Base-by-base conservation (phyloP, 192 early-diverging fungal species). In the Coemansia sp. region DNA sequence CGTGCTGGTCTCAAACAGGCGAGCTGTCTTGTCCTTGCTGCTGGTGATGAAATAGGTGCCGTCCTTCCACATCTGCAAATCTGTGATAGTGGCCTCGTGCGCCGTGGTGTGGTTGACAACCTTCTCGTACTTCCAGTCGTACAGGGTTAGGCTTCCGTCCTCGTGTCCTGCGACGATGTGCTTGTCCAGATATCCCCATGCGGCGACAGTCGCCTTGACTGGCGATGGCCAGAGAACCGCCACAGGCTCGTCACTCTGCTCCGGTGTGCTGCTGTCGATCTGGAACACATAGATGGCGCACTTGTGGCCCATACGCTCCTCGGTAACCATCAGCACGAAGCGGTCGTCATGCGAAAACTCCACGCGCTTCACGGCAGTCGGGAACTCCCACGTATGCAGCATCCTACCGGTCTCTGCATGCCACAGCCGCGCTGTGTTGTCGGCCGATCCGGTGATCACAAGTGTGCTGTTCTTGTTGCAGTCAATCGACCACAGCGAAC, bases 121-220 rank as follows among this genome's bases (percentile, higher is more conserved):
- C 39, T 89, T 84, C 51, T 93, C 92, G 74, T 89, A 87, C 81
- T 90, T 84, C 79, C 92, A 90, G 77, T 97, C 91, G 84, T 89
- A 95, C 70, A 92, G 83, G n/a, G 90, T 84, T 66, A 99, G 84
- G 7, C 83, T 87, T 48, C 97, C 97, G 81, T 99, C 89, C 59
- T 95, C 95, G 66, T 97, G 95, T 28, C 96, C 95, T 43, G 87
- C 92, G 70, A 95, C 88, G 69, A 99, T 95, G 74, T 91, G 90
- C 71, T 90, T 93, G 87, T 99, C 92, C 0, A 97, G 85, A 72
- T 88, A 84, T 49, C 93, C 88, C 97, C 97, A 99, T 4, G 83
- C 88, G 12, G 97, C 96, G 35, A 93, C 91, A 49, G 93, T 96
- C 53, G 90, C 92, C 84, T 97, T 97, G 63, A 91, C 77, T 6